Base-by-base conservation (phyloP, 371 early-diverging fungal species). In the Nematocida displodere region DNA sequence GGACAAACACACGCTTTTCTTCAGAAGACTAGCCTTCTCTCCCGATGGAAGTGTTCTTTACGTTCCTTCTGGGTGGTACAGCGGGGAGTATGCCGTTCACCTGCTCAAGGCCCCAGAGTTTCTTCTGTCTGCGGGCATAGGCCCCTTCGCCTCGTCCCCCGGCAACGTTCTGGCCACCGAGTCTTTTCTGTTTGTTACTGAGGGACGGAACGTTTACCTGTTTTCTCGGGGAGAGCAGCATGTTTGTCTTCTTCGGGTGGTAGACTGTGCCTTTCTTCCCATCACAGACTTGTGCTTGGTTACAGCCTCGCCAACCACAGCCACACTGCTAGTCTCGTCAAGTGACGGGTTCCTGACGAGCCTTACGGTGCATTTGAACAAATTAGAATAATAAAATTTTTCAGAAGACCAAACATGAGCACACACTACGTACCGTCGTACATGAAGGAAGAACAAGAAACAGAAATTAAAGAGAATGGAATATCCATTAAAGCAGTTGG, bases 221-320 rank as follows among this genome's bases (percentile, higher is more conserved):
- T 58, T 81, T 64, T 20, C 39, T 8, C 31, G 64, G 22, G 44
- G 64, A n/a, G 39, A 66, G 29, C 44, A 42, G 44, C 44, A 42
- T 5, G 29, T 20, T 3, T 13, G 59, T 24, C 24, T 68, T 34
- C 28, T 54, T 17, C 66, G 78, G 47, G 62, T 83, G 29, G 64
- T 78, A 13, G 80, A 80, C 59, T 62, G 77, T 13, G 22, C 78
- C n/a, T 83, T 80, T 68, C 59, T 79, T 34, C 48, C 63, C 15
- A 79, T 79, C 17, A 83, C 84, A 46, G 84, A 83, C 78, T 67
- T 77, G 0, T 52, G 44, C 28, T 31, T 77, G 5, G 47, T 49
- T 24, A 24, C 66, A 39, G 78, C 66, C 2, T 46, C 5, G 4
- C 2, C 5, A n/a, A 40, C 37, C 50, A n/a, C 1, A 5, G 22